Percentiles rank a stretch among this genome's conserved stretches.
These are phyloP conservation scores for Fusarium sp. DNA, from an alignment of 2,329 filamentous ascomycete species.

Conservation along the genomic window DNA sequence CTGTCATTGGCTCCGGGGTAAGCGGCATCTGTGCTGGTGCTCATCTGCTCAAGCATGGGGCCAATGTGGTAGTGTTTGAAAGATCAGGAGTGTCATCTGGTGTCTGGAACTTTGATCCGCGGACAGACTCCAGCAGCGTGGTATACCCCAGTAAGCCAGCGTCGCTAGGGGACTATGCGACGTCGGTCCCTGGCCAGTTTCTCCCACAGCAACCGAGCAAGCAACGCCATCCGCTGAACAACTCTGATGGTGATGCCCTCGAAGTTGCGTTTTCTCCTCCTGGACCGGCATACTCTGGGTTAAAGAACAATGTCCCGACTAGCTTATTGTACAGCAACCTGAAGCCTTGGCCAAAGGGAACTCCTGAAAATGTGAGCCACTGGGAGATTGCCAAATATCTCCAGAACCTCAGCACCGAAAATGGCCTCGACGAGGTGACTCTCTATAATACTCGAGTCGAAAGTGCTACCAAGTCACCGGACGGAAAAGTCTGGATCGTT, in stretches of 20 bases:
- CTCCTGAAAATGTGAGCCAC: conserved; percentile 69
- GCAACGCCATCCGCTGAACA: background rate
- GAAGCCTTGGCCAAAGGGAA: conserved; percentile 67
- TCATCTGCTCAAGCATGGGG: conserved; percentile 49
- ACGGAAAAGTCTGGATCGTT: conserved; percentile 60
- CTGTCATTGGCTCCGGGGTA: conserved; percentile 54
- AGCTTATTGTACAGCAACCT: conserved; percentile 58
- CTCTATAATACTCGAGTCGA: conserved; percentile 70
- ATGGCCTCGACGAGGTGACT: conserved; percentile 62
- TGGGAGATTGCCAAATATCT: conserved; percentile 69
- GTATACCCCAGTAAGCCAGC: conserved; percentile 48
- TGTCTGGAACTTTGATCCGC: conserved; percentile 53
- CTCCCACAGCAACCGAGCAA: background rate
- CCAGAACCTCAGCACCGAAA: conserved; percentile 62
- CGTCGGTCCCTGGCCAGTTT: conserved; percentile 23
- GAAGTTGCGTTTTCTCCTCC: conserved; percentile 34
- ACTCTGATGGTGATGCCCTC: background rate
- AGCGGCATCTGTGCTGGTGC: conserved; percentile 53
- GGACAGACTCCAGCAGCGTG: conserved; percentile 45
- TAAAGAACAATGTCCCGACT: conserved; percentile 82
- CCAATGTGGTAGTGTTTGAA: conserved; percentile 53
- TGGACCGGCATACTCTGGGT: conserved; percentile 63
- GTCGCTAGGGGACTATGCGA: conserved; percentile 42
- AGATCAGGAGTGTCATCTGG: conserved; percentile 48
- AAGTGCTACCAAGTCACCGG: conserved; percentile 56